Conservation (phyloP, 768 basidiomycete species). For the Mrakia blollopis region DNA sequence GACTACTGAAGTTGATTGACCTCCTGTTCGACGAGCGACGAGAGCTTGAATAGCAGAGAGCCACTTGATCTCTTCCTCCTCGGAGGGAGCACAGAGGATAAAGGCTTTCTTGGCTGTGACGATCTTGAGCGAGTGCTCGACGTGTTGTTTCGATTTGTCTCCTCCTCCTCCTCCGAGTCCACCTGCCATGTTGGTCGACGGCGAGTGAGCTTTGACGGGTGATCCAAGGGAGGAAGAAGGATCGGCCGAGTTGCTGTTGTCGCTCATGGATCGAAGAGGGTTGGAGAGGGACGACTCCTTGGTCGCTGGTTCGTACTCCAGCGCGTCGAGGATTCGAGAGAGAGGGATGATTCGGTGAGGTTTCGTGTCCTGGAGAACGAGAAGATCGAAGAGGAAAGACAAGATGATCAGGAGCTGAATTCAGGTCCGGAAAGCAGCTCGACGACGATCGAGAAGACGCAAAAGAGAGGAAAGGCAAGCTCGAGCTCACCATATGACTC, state of each 20-base stretch:
- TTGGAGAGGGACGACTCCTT: conserved; percentile 35
- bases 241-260: background rate
- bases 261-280: conserved; percentile 7
- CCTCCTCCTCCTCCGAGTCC: background rate
- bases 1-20: background rate
- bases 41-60: conserved; percentile 88
- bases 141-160: conserved; percentile 42
- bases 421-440: too few relatives aligned
- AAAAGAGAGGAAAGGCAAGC: background rate
- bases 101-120: conserved; percentile 89
- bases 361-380: conserved; percentile 67
- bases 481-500: conserved; percentile 81
- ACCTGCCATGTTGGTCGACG: background rate
- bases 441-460: too few relatives aligned
- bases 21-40: conserved; percentile 52
- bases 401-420: too few relatives aligned
- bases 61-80: conserved; percentile 99
- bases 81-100: conserved; percentile 84
- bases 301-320: conserved; percentile 65
- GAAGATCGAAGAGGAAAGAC: background rate
- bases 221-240: background rate
- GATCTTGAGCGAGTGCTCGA: conserved; percentile 78
- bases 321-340: conserved; percentile 77
- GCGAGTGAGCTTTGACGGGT: background rate
- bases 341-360: conserved; percentile 81